Conservation (phyloP, 495 filamentous ascomycete genomes). For the Lasiosphaeria hispida region DNA sequence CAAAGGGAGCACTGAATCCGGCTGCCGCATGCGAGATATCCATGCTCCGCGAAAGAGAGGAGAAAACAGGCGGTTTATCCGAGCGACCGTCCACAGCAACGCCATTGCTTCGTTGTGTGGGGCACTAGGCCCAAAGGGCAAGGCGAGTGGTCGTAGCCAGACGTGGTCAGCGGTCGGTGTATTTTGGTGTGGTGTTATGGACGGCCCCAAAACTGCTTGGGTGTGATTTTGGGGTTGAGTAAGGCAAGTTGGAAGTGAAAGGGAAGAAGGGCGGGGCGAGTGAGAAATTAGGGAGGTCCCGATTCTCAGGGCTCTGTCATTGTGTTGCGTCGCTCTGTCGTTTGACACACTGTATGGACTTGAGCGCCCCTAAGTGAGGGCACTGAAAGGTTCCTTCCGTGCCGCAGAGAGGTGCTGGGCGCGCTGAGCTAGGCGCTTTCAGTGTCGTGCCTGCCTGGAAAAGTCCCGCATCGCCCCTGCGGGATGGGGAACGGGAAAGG, state of each 20-base stretch:
- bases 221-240: not conserved
- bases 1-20: conserved; percentile 19
- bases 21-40: conserved; percentile 18
- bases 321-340: not conserved
- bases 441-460: too few relatives aligned
- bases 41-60: not conserved
- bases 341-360: conserved; percentile 3
- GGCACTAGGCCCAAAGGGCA: conserved; percentile 3
- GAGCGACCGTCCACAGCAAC: conserved; percentile 16
- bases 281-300: not conserved
- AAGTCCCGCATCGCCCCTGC: too few relatives aligned
- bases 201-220: not conserved
- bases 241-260: not conserved
- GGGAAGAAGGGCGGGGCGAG: not conserved
- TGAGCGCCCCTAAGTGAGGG: not conserved
- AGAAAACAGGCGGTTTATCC: conserved; percentile 17
- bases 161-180: conserved; percentile 1
- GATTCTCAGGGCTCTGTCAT: too few relatives aligned
- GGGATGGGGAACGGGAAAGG: not conserved
- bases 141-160: not conserved
- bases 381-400: too few relatives aligned
- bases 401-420: too few relatives aligned
- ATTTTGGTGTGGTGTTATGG: not conserved
- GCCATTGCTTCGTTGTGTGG: not conserved
- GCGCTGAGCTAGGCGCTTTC: too few relatives aligned